Conservation (phyloP, 129 eudicot genomes). For the Erigeron canadensis region DNA sequence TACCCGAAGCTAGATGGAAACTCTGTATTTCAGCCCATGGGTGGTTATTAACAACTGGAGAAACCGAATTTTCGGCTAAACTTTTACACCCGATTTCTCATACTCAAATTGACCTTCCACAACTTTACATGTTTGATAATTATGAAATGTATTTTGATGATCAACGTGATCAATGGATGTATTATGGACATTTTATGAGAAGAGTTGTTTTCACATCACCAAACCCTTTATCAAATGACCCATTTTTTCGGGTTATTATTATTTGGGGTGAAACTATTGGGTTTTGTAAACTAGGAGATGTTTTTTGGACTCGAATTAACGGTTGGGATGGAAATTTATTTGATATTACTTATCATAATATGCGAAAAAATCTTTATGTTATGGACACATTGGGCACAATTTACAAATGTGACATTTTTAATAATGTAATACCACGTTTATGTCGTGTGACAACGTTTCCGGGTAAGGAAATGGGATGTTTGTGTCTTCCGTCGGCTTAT, state of each 20-base stretch:
- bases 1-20: constrained; percentile 16
- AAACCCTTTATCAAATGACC: constrained; percentile 17
- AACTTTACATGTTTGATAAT: constrained; percentile 22
- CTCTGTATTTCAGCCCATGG: constrained; percentile 15
- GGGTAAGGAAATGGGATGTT: not conserved
- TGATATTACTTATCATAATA: constrained; percentile 17
- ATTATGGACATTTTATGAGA: constrained; percentile 15
- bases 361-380: constrained; percentile 21
- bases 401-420: constrained; percentile 23
- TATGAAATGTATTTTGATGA: constrained; percentile 13
- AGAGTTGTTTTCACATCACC: constrained; percentile 18
- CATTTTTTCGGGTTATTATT: constrained; percentile 26
- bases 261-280: constrained; percentile 33
- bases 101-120: constrained; percentile 20
- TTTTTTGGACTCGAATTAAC: constrained; percentile 19
- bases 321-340: constrained; percentile 25
- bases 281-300: constrained; percentile 20
- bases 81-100: constrained; percentile 16
- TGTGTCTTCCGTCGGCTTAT: constrained; percentile 17
- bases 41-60: constrained; percentile 19
- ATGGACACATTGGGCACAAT: constrained; percentile 19
- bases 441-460: constrained; percentile 20
- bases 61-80: constrained; percentile 7
- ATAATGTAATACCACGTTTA: not conserved
- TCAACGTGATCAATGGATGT: constrained; percentile 16